phyloP scores from a whole-genome alignment of 352 stramenopile genomes.

The Phytophthora megakarya region DNA sequence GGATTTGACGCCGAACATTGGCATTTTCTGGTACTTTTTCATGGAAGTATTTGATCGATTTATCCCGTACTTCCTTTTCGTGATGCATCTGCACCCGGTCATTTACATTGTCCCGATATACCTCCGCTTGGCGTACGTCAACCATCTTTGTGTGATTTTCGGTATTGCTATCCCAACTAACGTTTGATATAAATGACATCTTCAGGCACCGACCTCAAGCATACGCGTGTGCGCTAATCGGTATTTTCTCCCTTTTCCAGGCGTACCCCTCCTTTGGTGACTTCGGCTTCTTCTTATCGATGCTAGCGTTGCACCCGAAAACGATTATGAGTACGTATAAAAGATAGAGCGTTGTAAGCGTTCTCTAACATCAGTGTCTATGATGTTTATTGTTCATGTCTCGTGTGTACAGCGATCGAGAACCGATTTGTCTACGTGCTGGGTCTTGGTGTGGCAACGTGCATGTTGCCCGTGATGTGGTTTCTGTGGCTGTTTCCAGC shows the following conservation, averaged over 20 bases:
- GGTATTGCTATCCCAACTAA: constrained; percentile 4
- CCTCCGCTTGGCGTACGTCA: constrained; percentile 73
- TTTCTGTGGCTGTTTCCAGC: constrained; percentile 88
- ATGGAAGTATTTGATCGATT: constrained; percentile 90
- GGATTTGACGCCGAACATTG: constrained; percentile 84
- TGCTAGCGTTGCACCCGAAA: constrained; percentile 75
- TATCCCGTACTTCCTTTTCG: constrained; percentile 82
- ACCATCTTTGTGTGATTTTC: neutral
- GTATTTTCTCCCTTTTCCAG: constrained; percentile 82
- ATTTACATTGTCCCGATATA: constrained; percentile 85
- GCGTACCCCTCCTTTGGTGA: constrained; percentile 80
- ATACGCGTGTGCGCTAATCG: constrained; percentile 65
- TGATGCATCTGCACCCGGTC: constrained; percentile 79
- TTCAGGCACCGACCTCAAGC: constrained; percentile 70
- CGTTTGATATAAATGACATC: neutral
- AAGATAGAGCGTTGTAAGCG: too few relatives aligned
- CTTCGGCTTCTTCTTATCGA: constrained; percentile 78
- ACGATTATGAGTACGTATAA: constrained; percentile 68
- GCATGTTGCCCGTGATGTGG: constrained; percentile 86
- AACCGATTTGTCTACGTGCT: constrained; percentile 79
- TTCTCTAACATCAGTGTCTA: too few relatives aligned
- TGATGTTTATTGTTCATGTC: neutral
- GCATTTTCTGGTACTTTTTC: constrained; percentile 91
- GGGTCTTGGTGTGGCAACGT: constrained; percentile 67
- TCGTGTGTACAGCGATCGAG: constrained; percentile 56